Conservation (phyloP, 1,284 basidiomycete genomes). For the Entoloma clypeatum region DNA sequence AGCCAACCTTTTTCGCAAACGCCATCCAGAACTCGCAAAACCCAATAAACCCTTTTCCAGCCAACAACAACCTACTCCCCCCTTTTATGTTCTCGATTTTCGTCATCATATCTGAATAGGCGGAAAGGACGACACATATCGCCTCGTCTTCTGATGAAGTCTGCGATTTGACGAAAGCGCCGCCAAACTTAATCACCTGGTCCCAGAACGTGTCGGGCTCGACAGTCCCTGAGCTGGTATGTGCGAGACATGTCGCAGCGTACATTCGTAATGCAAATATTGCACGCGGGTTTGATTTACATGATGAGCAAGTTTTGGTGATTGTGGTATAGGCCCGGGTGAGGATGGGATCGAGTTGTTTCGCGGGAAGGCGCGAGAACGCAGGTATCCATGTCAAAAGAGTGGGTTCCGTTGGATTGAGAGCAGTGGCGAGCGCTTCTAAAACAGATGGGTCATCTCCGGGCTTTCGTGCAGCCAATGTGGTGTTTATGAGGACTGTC, state of each 20-base stretch:
- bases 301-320: slow-evolving; percentile 39
- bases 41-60: slow-evolving; percentile 47
- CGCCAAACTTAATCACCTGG: slow-evolving; percentile 53
- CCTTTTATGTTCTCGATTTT: slow-evolving; percentile 36
- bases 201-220: slow-evolving; percentile 58
- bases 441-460: slow-evolving; percentile 19
- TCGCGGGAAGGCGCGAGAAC: slow-evolving; percentile 41
- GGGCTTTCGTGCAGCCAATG: slow-evolving; percentile 17
- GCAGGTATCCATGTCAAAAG: slow-evolving; percentile 52
- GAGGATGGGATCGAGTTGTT: slow-evolving; percentile 53
- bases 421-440: slow-evolving; percentile 32
- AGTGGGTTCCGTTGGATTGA: slow-evolving; percentile 31
- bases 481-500: slow-evolving; percentile 33
- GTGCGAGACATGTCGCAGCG: slow-evolving; percentile 43
- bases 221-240: slow-evolving; percentile 41
- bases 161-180: slow-evolving; percentile 38
- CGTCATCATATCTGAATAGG: slow-evolving; percentile 39
- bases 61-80: slow-evolving; percentile 36
- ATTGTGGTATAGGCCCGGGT: slow-evolving; percentile 55
- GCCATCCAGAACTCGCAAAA: slow-evolving; percentile 65
- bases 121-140: slow-evolving; percentile 36
- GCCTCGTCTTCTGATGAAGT: slow-evolving; percentile 32
- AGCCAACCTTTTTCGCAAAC: slow-evolving; percentile 47
- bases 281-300: slow-evolving; percentile 22
- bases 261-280: slow-evolving; percentile 48